phyloP scores from a whole-genome alignment of 2,329 filamentous ascomycete genomes.

The Aschersonia sp. region DNA sequence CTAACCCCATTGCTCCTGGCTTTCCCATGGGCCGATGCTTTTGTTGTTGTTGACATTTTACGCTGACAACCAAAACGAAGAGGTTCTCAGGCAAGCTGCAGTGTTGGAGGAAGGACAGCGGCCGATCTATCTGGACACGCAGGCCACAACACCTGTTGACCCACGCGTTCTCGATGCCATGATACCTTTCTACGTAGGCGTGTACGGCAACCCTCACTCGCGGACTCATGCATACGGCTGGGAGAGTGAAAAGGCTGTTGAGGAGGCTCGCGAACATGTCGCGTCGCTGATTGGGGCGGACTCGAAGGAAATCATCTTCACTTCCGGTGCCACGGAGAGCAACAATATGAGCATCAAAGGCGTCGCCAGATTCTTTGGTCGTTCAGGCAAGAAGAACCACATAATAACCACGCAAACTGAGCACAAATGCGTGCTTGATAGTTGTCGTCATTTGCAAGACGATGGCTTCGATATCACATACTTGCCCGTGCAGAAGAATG shows the following conservation, averaged over 20 bases:
- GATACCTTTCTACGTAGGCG: conserved; percentile 84
- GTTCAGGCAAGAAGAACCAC: conserved; percentile 92
- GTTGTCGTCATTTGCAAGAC: conserved; percentile 90
- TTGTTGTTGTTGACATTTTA: background rate
- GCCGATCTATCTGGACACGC: conserved; percentile 97
- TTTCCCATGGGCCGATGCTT: background rate
- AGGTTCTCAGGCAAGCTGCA: conserved; percentile 80
- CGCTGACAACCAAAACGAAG: conserved; percentile 17
- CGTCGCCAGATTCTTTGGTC: conserved; percentile 87
- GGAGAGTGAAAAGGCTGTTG: conserved; percentile 92
- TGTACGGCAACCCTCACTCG: conserved; percentile 95
- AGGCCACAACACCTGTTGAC: conserved; percentile 90
- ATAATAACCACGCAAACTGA: conserved; percentile 96
- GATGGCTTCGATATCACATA: conserved; percentile 98
- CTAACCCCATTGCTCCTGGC: no score
- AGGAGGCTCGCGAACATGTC: conserved; percentile 71
- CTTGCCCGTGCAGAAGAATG: conserved; percentile 74
- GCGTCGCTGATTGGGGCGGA: conserved; percentile 85
- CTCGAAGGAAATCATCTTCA: conserved; percentile 97
- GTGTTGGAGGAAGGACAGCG: conserved; percentile 85
- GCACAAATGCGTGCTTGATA: conserved; percentile 97
- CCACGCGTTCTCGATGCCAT: conserved; percentile 92
- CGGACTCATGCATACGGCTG: conserved; percentile 96
- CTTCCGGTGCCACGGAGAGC: conserved; percentile 92
- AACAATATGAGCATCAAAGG: conserved; percentile 99